Evolutionary conservation across 495 filamentous ascomycete genomes (phyloP), one percentile per base, ranked within the genome.

Genomic region (Neurospora intermedia): DNA sequence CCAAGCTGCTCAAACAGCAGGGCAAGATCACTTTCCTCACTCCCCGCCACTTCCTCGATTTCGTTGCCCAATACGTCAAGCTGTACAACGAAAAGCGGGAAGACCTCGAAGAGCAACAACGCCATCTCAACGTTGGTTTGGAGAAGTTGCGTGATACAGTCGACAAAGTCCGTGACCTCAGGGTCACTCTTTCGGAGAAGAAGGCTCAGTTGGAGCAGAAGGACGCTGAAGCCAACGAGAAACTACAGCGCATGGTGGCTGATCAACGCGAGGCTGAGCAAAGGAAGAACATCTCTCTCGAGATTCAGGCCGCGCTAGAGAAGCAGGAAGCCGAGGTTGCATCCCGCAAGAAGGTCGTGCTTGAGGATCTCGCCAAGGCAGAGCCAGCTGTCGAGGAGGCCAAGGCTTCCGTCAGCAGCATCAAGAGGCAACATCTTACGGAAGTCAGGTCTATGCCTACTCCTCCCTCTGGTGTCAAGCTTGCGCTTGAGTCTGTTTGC

Each of bases 141-240:
- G 96, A 99, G 82, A 99, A 99, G 79, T 82, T 99, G n/a, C 88
- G 93, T 71, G 96, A 98, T 80, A 99, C 96, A 4, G 95, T 99
- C 40, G 94, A 97, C 82, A 99, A 98, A 84, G 96, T 99, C 71
- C 88, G 92, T 46, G 96, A 98, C 82, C 85, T 99, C 43, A 89
- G 95, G 73, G 89, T 85, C 73, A 98, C 93, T 80, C 88, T 99
- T 27, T 94, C 94, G 15, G 91, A 94, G 77, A 99, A 98, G 88
- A 94, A 98, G 83, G 88, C 84, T 3, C 93, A 99, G 79, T 86
- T 99, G 20, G 93, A 97, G 82, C 90, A 87, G 79, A 99, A 99
- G 83, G 93, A 97, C 78, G 89, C 89, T 15, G 94, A 99, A 81
- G 96, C 96, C 41, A 97, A 97, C 73, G 95, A 98, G 81, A 99